phyloP scores from a whole-genome alignment of 1,284 basidiomycete genomes.

The Cystobasidiaceae sp. region DNA sequence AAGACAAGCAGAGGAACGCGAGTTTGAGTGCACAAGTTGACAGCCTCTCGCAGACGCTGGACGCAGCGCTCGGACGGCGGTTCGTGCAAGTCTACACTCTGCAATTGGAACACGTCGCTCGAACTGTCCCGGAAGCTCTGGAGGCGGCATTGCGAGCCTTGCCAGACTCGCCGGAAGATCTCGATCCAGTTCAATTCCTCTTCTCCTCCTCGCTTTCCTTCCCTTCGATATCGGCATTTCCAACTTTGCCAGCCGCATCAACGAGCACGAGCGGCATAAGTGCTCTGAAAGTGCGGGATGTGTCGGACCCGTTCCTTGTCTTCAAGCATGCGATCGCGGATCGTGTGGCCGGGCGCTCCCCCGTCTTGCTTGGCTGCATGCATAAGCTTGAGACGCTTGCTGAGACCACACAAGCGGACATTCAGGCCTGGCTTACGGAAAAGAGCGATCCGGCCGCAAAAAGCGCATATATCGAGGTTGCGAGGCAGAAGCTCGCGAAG shows the following conservation, averaged over 20 bases:
- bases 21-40: not conserved
- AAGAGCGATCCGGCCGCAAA: not conserved
- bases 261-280: too few species aligned
- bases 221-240: conserved; percentile 21
- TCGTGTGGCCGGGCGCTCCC: conserved; percentile 32
- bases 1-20: not conserved
- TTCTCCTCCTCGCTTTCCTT: conserved; percentile 36
- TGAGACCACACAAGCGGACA: not conserved
- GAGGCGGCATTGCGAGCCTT: conserved; percentile 4
- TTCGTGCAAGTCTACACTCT: not conserved
- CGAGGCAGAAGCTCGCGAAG: not conserved
- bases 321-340: conserved; percentile 35
- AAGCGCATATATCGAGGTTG: not conserved
- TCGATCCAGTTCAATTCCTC: conserved; percentile 27
- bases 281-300: too few species aligned
- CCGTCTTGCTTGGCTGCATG: conserved; percentile 34
- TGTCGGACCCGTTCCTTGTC: conserved; percentile 25
- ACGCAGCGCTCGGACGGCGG: not conserved
- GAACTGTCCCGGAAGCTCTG: not conserved
- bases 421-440: conserved; percentile 4
- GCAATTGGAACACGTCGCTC: not conserved
- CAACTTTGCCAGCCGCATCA: not conserved
- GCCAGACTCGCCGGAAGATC: conserved; percentile 12
- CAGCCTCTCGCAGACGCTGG: not conserved
- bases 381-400: conserved; percentile 31